Evolutionary conservation across 2,329 filamentous ascomycete species (phyloP).

Genomic region (Aspergillus chevalieri): DNA sequence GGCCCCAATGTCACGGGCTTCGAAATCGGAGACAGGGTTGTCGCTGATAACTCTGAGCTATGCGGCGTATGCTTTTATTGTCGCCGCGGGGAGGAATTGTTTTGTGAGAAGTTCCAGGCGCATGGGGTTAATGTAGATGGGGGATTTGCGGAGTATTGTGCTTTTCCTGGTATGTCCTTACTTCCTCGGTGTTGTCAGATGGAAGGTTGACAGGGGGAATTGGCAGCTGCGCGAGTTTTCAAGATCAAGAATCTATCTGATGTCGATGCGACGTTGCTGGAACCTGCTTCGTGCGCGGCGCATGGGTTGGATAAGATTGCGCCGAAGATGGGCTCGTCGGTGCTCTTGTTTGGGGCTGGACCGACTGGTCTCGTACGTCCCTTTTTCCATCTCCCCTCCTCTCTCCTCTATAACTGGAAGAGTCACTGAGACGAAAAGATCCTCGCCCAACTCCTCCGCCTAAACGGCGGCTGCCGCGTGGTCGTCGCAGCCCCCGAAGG

Average conservation of each 20-base stretch:
- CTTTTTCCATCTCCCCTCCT: slow-evolving; percentile 62
- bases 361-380: slow-evolving; percentile 61
- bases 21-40: slow-evolving; percentile 57
- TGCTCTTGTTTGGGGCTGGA: slow-evolving; percentile 63
- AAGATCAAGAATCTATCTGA: slow-evolving; percentile 61
- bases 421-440: slow-evolving; percentile 16
- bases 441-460: slow-evolving; percentile 57
- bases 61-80: slow-evolving; percentile 71
- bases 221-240: slow-evolving; percentile 52
- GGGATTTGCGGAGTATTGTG: slow-evolving; percentile 66
- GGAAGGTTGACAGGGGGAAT: slow-evolving; percentile 9
- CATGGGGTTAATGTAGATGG: slow-evolving; percentile 57
- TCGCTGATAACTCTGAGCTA: slow-evolving; percentile 51
- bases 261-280: slow-evolving; percentile 64
- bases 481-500: slow-evolving; percentile 64
- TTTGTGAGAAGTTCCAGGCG: slow-evolving; percentile 64
- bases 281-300: slow-evolving; percentile 65
- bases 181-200: background rate
- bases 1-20: slow-evolving; percentile 56
- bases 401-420: slow-evolving; percentile 15
- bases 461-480: slow-evolving; percentile 63
- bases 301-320: slow-evolving; percentile 65
- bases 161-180: slow-evolving; percentile 37
- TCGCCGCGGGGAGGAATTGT: slow-evolving; percentile 59
- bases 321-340: slow-evolving; percentile 58